Percentiles rank a stretch among this genome's conserved stretches.
phyloP scores from a whole-genome alignment of 2,329 filamentous ascomycete genomes.

The Endothia cerciana region DNA sequence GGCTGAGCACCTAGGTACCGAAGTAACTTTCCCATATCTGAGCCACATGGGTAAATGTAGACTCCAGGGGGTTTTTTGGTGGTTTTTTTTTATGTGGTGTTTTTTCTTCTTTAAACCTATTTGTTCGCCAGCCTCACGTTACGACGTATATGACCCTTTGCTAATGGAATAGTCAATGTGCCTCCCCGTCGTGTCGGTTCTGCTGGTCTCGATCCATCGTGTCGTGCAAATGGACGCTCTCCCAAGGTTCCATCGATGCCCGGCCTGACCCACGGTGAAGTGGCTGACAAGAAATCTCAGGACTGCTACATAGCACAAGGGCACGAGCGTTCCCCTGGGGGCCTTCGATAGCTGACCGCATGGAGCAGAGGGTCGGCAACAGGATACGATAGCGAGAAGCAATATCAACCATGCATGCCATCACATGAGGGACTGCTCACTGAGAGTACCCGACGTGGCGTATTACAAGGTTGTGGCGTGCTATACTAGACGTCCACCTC shows the following conservation, averaged over 20 bases:
- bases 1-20: conserved; percentile 24
- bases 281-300: background rate
- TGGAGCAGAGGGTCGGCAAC: background rate
- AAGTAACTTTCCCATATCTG: conserved; percentile 29
- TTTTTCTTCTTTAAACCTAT: too few species aligned
- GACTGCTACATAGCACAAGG: too few species aligned
- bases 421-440: too few species aligned
- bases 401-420: background rate
- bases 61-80: background rate
- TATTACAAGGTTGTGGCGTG: too few species aligned
- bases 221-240: background rate
- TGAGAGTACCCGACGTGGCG: too few species aligned
- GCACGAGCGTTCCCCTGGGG: background rate
- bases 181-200: background rate
- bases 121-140: conserved; percentile 1
- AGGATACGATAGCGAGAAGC: background rate
- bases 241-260: background rate
- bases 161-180: background rate
- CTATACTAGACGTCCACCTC: background rate
- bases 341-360: background rate
- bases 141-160: background rate
- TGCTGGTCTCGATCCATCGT: background rate
- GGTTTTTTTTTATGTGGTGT: too few species aligned
- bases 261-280: background rate
- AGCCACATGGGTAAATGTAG: conserved; percentile 16